Evolutionary conservation across 2,329 filamentous ascomycete genomes (phyloP), one percentile per base, ranked within the genome.

Genomic region (Talaromyces sp.): DNA sequence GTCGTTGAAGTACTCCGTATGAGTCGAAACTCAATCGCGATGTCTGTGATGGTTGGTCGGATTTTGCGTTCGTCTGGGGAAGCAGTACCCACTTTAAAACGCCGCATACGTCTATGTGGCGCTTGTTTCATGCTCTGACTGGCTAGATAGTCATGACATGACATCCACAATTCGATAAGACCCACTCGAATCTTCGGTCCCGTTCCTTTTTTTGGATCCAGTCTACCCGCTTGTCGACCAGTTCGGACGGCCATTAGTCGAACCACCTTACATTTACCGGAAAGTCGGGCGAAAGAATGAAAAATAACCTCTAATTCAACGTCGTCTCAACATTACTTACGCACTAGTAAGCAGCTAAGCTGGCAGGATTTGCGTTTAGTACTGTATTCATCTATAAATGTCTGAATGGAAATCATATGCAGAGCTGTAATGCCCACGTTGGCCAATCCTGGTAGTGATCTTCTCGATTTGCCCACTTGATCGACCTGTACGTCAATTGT

Each of bases 101-200:
- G 58, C 58, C 58, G 58, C 58, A 60, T 34, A 60, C 58, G 58
- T 60, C 27, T 27, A 2, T 45, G 40, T 60, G 58, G 58, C 58
- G 25, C n/a, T 4, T 31, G 6, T 19, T 6, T 1, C 0, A 2
- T 2, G 2, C 38, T 5, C 3, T 36, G 2, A 56, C 13, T 38
- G 53, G 53, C 1, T 6, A 2, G 36, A 1, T 2, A 11, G 8
- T 6, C 10, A 17, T 27, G 17, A 25, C n/a, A 36, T 34, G 36
- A 29, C 36, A 29, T 47, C 54, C 34, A 31, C 25, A 17, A 29
- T 8, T 25, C 53, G n/a, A 36, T 36, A 25, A 13, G 31, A 36
- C 53, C 53, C 53, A 38, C 53, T 11, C 2, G 10, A 22, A 22
- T 34, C 49, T 19, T n/a, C 7, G 49, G 34, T 29, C 53, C 53